Evolutionary conservation across 768 basidiomycete species (phyloP), one percentile per base, ranked within the genome.

Genomic region (Symmetrospora coprosmae): DNA sequence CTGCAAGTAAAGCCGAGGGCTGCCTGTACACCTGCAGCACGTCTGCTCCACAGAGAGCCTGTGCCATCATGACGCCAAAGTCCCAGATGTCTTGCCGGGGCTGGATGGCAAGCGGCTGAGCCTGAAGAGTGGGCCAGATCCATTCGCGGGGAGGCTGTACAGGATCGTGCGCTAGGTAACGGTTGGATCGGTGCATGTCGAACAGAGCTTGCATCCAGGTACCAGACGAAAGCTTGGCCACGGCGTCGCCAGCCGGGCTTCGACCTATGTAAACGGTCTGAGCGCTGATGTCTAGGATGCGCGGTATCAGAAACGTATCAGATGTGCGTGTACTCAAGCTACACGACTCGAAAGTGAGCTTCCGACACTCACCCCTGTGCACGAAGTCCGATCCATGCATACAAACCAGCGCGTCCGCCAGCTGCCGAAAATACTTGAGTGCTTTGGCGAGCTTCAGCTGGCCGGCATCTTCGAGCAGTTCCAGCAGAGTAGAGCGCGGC

Each of bases 41-140:
- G 30, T 66, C 64, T 23, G 48, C 40, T 2, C 67, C 67, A 43
- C 28, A 50, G 9, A 60, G 11, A 9, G 31, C 34, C 30, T 63
- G 53, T 0, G 64, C 66, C 30, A 66, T 37, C 9, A 66, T 19
- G 21, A 69, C 33, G 7, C 68, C 68, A 28, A 66, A 56, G 38
- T 66, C 66, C 51, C 47, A 69, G 48, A 68, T 60, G 47, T 69
- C 68, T 11, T 65, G 64, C 7, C 64, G 7, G 16, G 60, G 48
- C 34, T 65, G 61, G 46, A 68, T 66, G 8, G 53, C 59, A 47
- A 69, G 65, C 2, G 68, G 67, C 3, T 65, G 66, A 4, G 38
- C n/a, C 33, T 63, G 23, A 2, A 65, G 63, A 23, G 64, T 63
- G 1, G 68, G 68, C 2, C 55, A 64, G 2, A 39, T 34, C 61